Percentiles rank a stretch among this genome's conserved stretches.
phyloP scores from a whole-genome alignment of 2,329 filamentous ascomycete species.

The Ophiosphaerella korrae region DNA sequence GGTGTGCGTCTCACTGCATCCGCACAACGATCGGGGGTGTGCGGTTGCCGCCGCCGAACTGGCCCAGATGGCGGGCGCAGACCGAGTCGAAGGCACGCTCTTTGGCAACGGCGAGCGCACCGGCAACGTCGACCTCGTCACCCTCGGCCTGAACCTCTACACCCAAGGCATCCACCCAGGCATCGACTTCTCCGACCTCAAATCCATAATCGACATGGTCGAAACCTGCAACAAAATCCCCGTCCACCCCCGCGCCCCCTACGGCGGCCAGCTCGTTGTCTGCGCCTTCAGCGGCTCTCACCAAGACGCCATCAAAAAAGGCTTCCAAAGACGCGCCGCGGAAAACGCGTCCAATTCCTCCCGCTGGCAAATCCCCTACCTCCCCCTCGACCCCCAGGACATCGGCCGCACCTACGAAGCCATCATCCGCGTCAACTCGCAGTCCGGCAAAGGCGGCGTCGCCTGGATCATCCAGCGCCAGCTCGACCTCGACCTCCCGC shows the following conservation, averaged over 20 bases:
- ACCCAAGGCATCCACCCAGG: conserved; percentile 86
- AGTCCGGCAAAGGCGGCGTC: conserved; percentile 91
- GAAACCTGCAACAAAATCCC: conserved; percentile 95
- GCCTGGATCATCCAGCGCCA: conserved; percentile 92
- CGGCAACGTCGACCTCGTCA: conserved; percentile 94
- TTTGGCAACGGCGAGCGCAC: conserved; percentile 96
- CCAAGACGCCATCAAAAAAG: conserved; percentile 95
- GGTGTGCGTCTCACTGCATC: conserved; percentile 86
- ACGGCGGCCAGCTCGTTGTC: conserved; percentile 88
- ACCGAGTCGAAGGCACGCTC: conserved; percentile 90
- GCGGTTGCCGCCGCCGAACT: conserved; percentile 88
- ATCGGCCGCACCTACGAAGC: conserved; percentile 98
- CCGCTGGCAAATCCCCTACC: conserved; percentile 85
- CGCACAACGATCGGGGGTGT: conserved; percentile 92
- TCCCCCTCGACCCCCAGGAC: conserved; percentile 89
- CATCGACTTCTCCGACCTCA: conserved; percentile 91
- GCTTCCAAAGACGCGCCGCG: conserved; percentile 72
- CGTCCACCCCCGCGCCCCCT: conserved; percentile 85
- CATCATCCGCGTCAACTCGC: conserved; percentile 96
- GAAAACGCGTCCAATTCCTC: conserved; percentile 65
- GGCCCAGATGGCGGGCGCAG: conserved; percentile 94
- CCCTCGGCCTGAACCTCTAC: conserved; percentile 89
- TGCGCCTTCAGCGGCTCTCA: conserved; percentile 91
- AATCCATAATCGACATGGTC: conserved; percentile 82
- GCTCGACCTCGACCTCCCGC: conserved; percentile 88